Evolutionary conservation across 768 basidiomycete genomes (phyloP).

Genomic region (Rhizopogon vesiculosus): DNA sequence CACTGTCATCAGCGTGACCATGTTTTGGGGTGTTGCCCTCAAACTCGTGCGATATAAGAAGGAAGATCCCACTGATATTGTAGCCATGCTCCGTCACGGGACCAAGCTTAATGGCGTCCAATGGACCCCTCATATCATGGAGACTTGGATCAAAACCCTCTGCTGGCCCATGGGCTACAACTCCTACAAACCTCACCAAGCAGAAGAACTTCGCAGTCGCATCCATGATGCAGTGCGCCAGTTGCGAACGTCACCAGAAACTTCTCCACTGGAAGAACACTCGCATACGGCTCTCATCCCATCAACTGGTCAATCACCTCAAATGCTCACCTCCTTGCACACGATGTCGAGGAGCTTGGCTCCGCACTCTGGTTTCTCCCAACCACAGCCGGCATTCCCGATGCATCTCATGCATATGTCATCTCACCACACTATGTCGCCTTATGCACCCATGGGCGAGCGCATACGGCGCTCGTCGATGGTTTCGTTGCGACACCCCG

Average conservation of each 20-base stretch:
- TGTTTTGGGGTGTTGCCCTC: slow-evolving; percentile 69
- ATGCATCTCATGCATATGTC: not conserved
- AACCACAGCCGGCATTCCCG: not conserved
- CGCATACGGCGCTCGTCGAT: slow-evolving; percentile 8
- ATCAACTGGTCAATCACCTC: not conserved
- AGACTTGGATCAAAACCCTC: slow-evolving; percentile 50
- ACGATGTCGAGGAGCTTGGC: not conserved
- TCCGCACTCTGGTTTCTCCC: not conserved
- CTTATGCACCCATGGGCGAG: not conserved
- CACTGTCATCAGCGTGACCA: slow-evolving; percentile 54
- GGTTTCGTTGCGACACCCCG: slow-evolving; percentile 3
- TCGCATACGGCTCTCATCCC: not conserved
- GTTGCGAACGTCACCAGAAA: slow-evolving; percentile 14
- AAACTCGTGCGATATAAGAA: slow-evolving; percentile 66
- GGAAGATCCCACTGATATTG: slow-evolving; percentile 62
- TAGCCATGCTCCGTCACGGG: slow-evolving; percentile 61
- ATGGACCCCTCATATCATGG: slow-evolving; percentile 53
- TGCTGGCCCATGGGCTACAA: slow-evolving; percentile 66
- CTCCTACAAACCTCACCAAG: slow-evolving; percentile 39
- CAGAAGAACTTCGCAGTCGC: slow-evolving; percentile 40
- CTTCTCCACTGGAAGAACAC: slow-evolving; percentile 1
- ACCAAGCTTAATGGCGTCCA: slow-evolving; percentile 43
- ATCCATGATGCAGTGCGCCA: slow-evolving; percentile 50
- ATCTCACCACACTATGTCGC: not conserved
- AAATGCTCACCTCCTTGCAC: not conserved